Evolutionary conservation across 2,329 filamentous ascomycete genomes (phyloP), one percentile per base, ranked within the genome.

Genomic region (Paracoccidioides brasiliensis): DNA sequence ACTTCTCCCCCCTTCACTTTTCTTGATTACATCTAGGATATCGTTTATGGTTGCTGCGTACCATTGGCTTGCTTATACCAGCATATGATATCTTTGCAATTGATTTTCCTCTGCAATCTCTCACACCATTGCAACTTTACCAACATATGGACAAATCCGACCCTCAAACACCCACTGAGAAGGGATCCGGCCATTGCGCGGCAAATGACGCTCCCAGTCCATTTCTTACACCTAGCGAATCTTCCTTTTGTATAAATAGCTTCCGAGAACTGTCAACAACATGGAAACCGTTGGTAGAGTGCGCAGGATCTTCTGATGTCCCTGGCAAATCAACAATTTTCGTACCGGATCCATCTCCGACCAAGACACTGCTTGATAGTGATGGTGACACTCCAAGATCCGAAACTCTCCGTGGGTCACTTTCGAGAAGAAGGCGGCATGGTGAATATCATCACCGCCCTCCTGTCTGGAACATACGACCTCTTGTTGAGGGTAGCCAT

Each of bases 381-480:
- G 60, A 60, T 10, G 50, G 54, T 14, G 49, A 55, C 22, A 57
- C 55, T 28, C 60, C 57, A 5, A 59, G 60, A 40, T 46, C 55
- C 22, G 57, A 59, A 7, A 60, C 52, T 14, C 52, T 59, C 7
- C 57, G 60, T 15, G 63, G 62, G 48, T 65, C 65, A 7, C 55
- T 66, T 37, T 53, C 59, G 30, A 57, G 49, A 45, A 62, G 56
- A 51, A 63, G 67, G 57, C 65, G 68, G 28, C 66, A 64, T 56
- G 66, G 61, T 1, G 61, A 66, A 48, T 69, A 70, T 54, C 63
- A 66, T 49, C 60, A 64, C 55, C 63, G 67, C 22, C 66, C 66
- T 37, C 64, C 66, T 1, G 62, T 69, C 10, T 67, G 64, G 61
- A 60, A 54, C 40, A 58, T 61, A 30, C 54, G 59, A 32, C 56